Evolutionary conservation across 306 rosid species (phyloP), one percentile per base, ranked within the genome.

Genomic region (Quercus robur): DNA sequence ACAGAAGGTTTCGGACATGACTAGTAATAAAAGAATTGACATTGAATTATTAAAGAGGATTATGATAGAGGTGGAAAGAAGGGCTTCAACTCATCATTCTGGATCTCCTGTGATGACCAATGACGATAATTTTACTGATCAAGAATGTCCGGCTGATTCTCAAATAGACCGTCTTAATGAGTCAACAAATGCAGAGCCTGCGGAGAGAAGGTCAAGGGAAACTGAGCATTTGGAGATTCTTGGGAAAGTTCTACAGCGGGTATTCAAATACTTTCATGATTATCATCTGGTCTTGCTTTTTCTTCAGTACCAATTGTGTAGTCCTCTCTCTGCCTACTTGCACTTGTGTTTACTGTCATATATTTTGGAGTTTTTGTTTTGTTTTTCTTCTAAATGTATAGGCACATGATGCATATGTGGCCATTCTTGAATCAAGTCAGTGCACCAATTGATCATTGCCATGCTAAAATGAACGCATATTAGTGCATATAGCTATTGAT

Each of bases 221-320:
- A 84, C 81, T 62, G 90, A 90, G 82, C 90, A 91, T 57, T 80
- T 95, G 54, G 85, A 82, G 56, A 78, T 85, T 64, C 89, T 93
- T 73, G 97, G 97, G 78, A 95, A 88, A 67, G 90, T 95, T 82
- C 71, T 95, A 70, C 98, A 85, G 85, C 88, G 85, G 98, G 99
- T 95, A 66, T 41, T 41, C 73, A 51, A 25, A n/a, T 51, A 62
- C 33, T 4, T 49, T 7, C 30, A 11, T 58, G 46, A 35, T 67
- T 46, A 33, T 68, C 51, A 49, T 49, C 0, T 49, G 54, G 6
- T 67, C 35, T 35, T 67, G 52, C 51, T 67, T 64, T 64, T 9
- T 2, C 12, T 6, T 35, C 20, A 57, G 13, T 56, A 70, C 31
- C 33, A 56, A 30, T 8, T 2, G 3, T 28, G n/a, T 14, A 63